These are phyloP conservation scores for Trichophyton simii DNA, from an alignment of 2,329 filamentous ascomycete genomes.

Conservation along the genomic window DNA sequence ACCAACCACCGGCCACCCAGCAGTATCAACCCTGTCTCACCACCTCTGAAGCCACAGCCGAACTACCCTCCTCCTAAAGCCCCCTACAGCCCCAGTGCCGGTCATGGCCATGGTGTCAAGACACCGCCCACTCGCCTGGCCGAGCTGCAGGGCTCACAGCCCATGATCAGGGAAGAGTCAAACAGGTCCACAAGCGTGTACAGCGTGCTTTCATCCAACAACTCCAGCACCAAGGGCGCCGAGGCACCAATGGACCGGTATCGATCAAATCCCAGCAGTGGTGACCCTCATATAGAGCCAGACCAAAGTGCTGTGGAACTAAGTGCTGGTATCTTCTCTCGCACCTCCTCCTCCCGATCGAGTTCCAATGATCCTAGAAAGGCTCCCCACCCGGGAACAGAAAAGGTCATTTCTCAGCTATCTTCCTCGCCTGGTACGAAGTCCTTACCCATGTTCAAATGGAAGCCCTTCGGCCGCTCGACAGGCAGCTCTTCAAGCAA, in stretches of 20 bases:
- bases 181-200: background rate
- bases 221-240: background rate
- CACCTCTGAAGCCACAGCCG: background rate
- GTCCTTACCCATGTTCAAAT: background rate
- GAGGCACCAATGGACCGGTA: background rate
- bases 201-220: conserved; percentile 2
- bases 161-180: background rate
- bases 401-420: background rate
- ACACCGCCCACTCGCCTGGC: background rate
- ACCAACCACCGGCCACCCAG: background rate
- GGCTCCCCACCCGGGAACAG: background rate
- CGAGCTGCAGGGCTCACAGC: background rate
- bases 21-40: background rate
- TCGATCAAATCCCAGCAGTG: background rate
- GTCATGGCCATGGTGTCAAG: background rate
- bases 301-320: background rate
- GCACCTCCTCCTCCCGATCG: background rate
- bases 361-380: background rate
- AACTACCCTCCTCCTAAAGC: background rate
- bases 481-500: background rate
- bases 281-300: background rate
- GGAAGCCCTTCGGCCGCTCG: background rate
- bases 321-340: background rate
- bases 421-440: background rate
- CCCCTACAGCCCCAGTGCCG: background rate